A percentile compares a stretch with the other conserved stretches of the same genome.
phyloP scores from a whole-genome alignment of 345 rosid species.

The Ceriops tagal region DNA sequence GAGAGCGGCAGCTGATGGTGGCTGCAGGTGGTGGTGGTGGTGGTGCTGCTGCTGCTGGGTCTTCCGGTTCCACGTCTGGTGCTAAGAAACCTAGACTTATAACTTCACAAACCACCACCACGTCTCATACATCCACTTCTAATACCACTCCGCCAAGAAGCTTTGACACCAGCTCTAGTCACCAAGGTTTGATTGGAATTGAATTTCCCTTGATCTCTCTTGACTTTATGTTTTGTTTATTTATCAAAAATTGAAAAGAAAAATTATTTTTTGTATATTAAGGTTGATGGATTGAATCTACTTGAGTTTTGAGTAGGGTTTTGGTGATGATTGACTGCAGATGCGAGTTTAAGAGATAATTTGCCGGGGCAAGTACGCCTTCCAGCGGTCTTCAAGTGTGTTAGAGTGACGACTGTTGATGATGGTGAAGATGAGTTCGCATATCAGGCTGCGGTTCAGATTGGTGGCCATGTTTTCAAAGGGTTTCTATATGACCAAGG shows the following conservation, averaged over 20 bases:
- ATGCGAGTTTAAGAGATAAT: conserved; percentile 53
- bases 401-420: conserved; percentile 84
- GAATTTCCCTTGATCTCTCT: not conserved
- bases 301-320: conserved; percentile 26
- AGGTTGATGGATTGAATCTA: not conserved
- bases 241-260: not conserved
- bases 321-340: conserved; percentile 27
- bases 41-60: conserved; percentile 33
- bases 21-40: conserved; percentile 18
- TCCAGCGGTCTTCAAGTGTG: conserved; percentile 93
- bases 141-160: conserved; percentile 88
- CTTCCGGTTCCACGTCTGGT: conserved; percentile 78
- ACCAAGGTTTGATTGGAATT: conserved; percentile 52
- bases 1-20: conserved; percentile 82
- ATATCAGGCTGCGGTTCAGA: conserved; percentile 84
- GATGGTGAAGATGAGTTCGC: conserved; percentile 92
- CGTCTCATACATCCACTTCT: conserved; percentile 88
- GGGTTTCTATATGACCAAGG: conserved; percentile 94
- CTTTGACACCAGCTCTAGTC: conserved; percentile 85
- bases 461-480: conserved; percentile 87
- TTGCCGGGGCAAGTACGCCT: conserved; percentile 83
- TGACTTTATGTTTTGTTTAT: not conserved
- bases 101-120: conserved; percentile 58
- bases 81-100: conserved; percentile 75
- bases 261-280: not conserved